phyloP scores from a whole-genome alignment of 345 rosid species.

The Gossypioides kirkii region DNA sequence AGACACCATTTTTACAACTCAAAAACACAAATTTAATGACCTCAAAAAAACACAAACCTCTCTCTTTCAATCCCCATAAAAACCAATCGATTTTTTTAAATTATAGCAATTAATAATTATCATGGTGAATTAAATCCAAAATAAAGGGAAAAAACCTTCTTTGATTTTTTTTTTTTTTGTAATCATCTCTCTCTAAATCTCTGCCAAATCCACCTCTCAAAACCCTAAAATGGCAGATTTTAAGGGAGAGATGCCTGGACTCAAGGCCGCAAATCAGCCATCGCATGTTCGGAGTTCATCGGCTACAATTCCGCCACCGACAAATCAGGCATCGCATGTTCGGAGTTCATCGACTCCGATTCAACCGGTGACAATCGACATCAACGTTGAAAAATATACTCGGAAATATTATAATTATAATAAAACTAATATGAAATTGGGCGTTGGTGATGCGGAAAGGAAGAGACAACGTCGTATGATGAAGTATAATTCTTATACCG shows the following conservation, averaged over 20 bases:
- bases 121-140: too few relatives aligned
- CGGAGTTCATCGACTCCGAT: neutral
- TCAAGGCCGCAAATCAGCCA: neutral
- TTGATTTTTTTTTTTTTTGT: too few relatives aligned
- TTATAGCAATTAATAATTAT: neutral
- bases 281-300: neutral
- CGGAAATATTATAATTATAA: neutral
- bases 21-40: neutral
- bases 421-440: neutral
- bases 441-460: constrained; percentile 24
- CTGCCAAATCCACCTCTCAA: neutral
- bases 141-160: too few relatives aligned
- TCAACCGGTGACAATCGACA: neutral
- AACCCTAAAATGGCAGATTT: neutral
- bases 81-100: neutral
- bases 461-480: constrained; percentile 41
- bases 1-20: neutral
- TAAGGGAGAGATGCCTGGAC: constrained; percentile 13
- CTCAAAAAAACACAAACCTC: neutral
- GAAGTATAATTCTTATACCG: constrained; percentile 32
- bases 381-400: neutral
- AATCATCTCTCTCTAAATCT: neutral
- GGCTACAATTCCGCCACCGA: neutral
- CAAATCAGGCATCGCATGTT: too few relatives aligned
- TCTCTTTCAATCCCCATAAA: neutral